A percentile compares a stretch with the other conserved stretches of the same genome.
phyloP scores from a whole-genome alignment of 2,329 filamentous ascomycete species.

The Dichotomopilus funicola region DNA sequence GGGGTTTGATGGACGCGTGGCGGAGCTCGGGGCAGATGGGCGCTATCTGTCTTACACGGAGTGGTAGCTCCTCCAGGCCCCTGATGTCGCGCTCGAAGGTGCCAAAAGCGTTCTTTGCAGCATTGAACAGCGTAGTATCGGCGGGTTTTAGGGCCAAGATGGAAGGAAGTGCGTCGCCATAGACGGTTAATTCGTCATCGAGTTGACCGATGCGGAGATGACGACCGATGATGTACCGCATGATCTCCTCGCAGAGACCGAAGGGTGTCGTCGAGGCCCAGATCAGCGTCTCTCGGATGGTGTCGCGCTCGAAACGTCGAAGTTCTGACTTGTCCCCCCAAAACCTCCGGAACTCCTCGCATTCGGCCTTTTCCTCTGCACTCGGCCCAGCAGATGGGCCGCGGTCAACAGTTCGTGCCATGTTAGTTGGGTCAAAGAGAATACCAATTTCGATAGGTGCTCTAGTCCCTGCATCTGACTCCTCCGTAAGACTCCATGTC shows the following conservation, averaged over 20 bases:
- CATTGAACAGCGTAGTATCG: slow-evolving; percentile 57
- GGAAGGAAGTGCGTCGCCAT: slow-evolving; percentile 45
- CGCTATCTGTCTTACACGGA: slow-evolving; percentile 77
- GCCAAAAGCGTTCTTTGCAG: slow-evolving; percentile 62
- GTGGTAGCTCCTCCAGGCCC: slow-evolving; percentile 70
- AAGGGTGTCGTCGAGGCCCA: slow-evolving; percentile 63
- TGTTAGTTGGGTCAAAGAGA: slow-evolving; percentile 65
- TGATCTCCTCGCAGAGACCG: slow-evolving; percentile 72
- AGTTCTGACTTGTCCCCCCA: slow-evolving; percentile 94
- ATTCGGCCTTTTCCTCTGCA: slow-evolving; percentile 78
- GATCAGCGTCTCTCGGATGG: slow-evolving; percentile 84
- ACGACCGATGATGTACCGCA: slow-evolving; percentile 60
- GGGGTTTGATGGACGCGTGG: slow-evolving; percentile 58
- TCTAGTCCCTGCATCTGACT: slow-evolving; percentile 24
- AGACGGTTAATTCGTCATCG: slow-evolving; percentile 46
- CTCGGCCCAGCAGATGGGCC: slow-evolving; percentile 54
- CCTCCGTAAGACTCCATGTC: slow-evolving; percentile 43
- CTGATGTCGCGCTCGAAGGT: slow-evolving; percentile 71
- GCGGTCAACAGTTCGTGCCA: slow-evolving; percentile 73
- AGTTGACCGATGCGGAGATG: slow-evolving; percentile 56
- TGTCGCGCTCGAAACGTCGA: slow-evolving; percentile 89
- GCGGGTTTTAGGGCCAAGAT: slow-evolving; percentile 41
- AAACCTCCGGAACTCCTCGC: slow-evolving; percentile 76
- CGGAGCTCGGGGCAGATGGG: slow-evolving; percentile 67
- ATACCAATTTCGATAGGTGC: slow-evolving; percentile 55